phyloP scores from a whole-genome alignment of 1,139 yeast genomes.

The Saccharomyces hybrid region DNA sequence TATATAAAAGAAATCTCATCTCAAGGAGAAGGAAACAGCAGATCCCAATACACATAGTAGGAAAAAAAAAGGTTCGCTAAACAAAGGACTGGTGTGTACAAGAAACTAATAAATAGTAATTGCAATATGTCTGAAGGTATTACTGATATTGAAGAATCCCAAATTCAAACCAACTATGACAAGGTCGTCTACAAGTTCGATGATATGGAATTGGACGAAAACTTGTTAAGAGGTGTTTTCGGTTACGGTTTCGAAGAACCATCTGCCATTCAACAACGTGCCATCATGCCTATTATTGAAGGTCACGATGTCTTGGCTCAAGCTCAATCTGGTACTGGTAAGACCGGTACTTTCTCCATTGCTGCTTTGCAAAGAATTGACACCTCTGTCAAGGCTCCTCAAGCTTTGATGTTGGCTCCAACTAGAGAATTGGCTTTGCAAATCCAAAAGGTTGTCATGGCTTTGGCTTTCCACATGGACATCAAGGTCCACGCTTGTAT shows the following conservation, averaged over 20 bases:
- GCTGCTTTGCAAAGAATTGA: slow-evolving; percentile 93
- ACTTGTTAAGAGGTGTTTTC: slow-evolving; percentile 77
- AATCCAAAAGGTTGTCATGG: slow-evolving; percentile 92
- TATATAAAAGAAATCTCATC: background rate
- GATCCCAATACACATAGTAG: background rate
- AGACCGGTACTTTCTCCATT: slow-evolving; percentile 97
- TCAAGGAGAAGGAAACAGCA: background rate
- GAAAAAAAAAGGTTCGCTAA: background rate
- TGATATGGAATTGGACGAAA: slow-evolving; percentile 75
- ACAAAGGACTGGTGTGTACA: slow-evolving; percentile 19
- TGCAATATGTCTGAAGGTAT: slow-evolving; percentile 47
- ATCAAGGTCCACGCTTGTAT: slow-evolving; percentile 96
- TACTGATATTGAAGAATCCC: slow-evolving; percentile 73
- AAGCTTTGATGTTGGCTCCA: slow-evolving; percentile 94
- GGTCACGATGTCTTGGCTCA: slow-evolving; percentile 97
- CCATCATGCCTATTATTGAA: slow-evolving; percentile 91
- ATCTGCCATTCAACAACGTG: slow-evolving; percentile 97
- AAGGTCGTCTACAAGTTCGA: slow-evolving; percentile 86
- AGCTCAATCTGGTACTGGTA: slow-evolving; percentile 99
- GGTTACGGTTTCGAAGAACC: slow-evolving; percentile 98
- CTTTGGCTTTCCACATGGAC: slow-evolving; percentile 89
- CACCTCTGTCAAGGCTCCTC: slow-evolving; percentile 58
- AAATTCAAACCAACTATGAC: slow-evolving; percentile 95
- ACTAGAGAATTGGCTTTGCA: slow-evolving; percentile 98
- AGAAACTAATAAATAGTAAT: slow-evolving; percentile 4